Base-by-base conservation (phyloP, 2,329 filamentous ascomycete species). In the Fusarium tanahbumbuense region DNA sequence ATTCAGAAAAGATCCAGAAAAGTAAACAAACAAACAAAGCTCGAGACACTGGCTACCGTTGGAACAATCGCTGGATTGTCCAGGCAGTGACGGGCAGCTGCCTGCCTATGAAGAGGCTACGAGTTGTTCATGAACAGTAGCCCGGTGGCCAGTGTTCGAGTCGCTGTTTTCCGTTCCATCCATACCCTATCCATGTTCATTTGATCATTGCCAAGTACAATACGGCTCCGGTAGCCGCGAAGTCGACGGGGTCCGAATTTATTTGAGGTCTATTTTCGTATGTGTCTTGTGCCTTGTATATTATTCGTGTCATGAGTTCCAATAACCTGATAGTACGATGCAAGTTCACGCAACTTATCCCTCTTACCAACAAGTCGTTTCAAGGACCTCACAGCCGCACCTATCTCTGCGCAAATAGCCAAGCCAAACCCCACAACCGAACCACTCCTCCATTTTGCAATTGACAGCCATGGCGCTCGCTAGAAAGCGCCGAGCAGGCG, bases 341-440 rank as follows among this genome's bases (percentile, higher is more conserved):
- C 48, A 23, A 28, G n/a, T 22, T 41, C 42, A 47, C 13, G 11
- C 6, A 56, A 32, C n/a, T 18, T 9, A 47, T 11, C 16, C 20
- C 30, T 32, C 41, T 30, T 40, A 41, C 28, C 16, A 55, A 40
- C 34, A 48, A 42, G 27, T 25, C 54, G 48, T 22, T 23, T 55
- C 47, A 66, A 27, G 37, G 66, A 62, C 61, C 41, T 40, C 23
- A 68, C 64, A 67, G 20, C 64, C 63, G 64, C 64, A 45, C 65
- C 59, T 60, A 65, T 62, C 52, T 68, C 46, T 47, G 54, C 25
- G 22, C 50, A 55, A 54, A 54, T 22, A 47, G 22, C 40, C 18
- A 28, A 9, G 25, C 34, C 28, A 59, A 52, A 68, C 63, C 67
- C 67, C 67, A 60, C 67, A 64, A 28, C 46, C n/a, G 42, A 48